Evolutionary conservation across 73 alveolate genomes (phyloP), one percentile per base, ranked within the genome.

Genomic region (Halteria grandinella): DNA sequence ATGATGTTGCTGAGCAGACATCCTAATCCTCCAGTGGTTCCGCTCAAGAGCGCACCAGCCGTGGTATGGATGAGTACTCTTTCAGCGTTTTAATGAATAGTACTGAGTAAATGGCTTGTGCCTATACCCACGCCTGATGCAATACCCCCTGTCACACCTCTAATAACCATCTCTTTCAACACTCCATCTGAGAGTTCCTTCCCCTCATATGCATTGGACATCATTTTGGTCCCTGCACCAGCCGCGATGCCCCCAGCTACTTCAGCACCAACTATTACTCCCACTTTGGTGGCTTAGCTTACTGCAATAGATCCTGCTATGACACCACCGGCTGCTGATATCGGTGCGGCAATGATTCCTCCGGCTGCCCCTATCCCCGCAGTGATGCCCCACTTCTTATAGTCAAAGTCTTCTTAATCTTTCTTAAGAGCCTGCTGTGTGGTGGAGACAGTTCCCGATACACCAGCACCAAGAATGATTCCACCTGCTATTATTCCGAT

Each of bases 11-110:
- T 4, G 6, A 57, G 33, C 31, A 57, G 55, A 12, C 55, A 51
- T 8, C 74, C 74, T 57, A 57, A 34, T n/a, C 55, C 74, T 6
- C 74, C 74, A 31, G 74, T 57, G 4, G 74, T 33, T 10, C 74
- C 74, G 18, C 74, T 57, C 12, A 57, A 51, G 10, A 57, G 7
- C 17, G 74, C 74, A 11, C 74, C 74, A 29, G 74, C 14, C 3
- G 74, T 57, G 5, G 74, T 57, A 4, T 57, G 25, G 4, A 33
- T n/a, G 31, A 54, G 55, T 5, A 57, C 74, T 31, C 31, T 57
- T 28, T 25, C 74, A 7, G 36, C 28, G 8, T 57, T 11, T 4
- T 17, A 8, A 10, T 51, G 5, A 3, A 25, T 20, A 4, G 11
- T 23, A 7, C 36, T 7, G 10, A 53, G 11, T 11, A 23, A 40